Percentiles rank a stretch among this genome's conserved stretches.
Conservation (phyloP, 1,284 basidiomycete species). For the Neotropicomus parvogracilis region DNA sequence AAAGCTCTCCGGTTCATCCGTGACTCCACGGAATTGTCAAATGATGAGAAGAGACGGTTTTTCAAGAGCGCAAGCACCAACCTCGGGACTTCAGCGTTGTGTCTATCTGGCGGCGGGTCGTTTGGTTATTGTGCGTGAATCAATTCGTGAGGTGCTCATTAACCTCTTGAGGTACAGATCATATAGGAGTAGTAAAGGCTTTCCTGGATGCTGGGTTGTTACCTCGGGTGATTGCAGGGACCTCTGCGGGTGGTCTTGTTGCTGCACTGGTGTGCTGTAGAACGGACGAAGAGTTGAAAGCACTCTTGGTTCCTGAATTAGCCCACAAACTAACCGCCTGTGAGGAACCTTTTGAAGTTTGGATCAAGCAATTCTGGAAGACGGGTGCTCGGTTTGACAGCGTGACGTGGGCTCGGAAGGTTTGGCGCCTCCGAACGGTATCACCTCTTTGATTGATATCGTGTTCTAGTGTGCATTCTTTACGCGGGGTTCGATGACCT, state of each 20-base stretch:
- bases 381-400: slow-evolving; percentile 96
- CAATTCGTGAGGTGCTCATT: neutral
- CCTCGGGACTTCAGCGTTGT: slow-evolving; percentile 86
- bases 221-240: slow-evolving; percentile 88
- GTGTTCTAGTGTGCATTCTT: slow-evolving; percentile 66
- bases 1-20: slow-evolving; percentile 72
- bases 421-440: slow-evolving; percentile 29
- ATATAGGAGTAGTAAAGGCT: slow-evolving; percentile 89
- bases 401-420: slow-evolving; percentile 88
- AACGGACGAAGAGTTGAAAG: slow-evolving; percentile 84
- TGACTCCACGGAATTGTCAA: slow-evolving; percentile 65
- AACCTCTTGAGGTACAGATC: slow-evolving; percentile 50
- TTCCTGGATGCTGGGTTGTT: slow-evolving; percentile 86
- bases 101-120: slow-evolving; percentile 89
- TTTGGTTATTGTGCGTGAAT: slow-evolving; percentile 81
- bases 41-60: slow-evolving; percentile 90
- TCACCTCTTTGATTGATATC: neutral
- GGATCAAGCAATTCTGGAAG: slow-evolving; percentile 77
- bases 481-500: slow-evolving; percentile 92
- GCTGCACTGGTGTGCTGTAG: slow-evolving; percentile 85
- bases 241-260: slow-evolving; percentile 88
- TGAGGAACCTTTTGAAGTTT: slow-evolving; percentile 76
- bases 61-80: slow-evolving; percentile 89
- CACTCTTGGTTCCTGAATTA: slow-evolving; percentile 74
- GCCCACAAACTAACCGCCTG: slow-evolving; percentile 90